These are phyloP conservation scores for Tuctoria greenei DNA, from an alignment of 176 grass and related monocot species.

Conservation along the genomic window DNA sequence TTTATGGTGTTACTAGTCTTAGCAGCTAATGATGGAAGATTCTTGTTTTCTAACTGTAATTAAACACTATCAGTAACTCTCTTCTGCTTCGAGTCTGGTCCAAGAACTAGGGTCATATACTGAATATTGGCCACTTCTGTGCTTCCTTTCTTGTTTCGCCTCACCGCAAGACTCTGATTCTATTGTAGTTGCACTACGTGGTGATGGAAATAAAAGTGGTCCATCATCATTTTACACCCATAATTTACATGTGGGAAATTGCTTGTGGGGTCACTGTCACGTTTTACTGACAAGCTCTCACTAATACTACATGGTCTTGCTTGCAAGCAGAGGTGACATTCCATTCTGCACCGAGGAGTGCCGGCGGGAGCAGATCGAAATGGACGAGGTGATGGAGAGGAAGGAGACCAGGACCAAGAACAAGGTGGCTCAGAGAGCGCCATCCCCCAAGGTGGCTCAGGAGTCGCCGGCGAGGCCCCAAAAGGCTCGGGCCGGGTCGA, in stretches of 20 bases:
- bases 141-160: too few relatives aligned
- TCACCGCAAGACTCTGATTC: too few relatives aligned
- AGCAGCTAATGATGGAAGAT: constrained; percentile 3
- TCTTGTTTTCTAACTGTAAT: neutral
- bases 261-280: neutral
- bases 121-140: too few relatives aligned
- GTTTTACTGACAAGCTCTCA: neutral
- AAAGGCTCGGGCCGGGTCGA: constrained; percentile 51
- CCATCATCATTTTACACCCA: neutral
- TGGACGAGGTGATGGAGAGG: constrained; percentile 54
- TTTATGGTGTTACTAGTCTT: neutral
- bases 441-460: constrained; percentile 29
- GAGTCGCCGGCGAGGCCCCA: constrained; percentile 43
- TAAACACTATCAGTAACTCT: too few relatives aligned
- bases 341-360: constrained; percentile 74
- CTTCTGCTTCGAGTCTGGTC: too few relatives aligned
- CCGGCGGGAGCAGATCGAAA: constrained; percentile 68
- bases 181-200: too few relatives aligned
- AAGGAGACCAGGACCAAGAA: constrained; percentile 38
- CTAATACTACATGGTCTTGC: neutral
- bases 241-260: too few relatives aligned
- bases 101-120: too few relatives aligned
- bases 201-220: too few relatives aligned
- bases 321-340: constrained; percentile 56
- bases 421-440: constrained; percentile 27